phyloP scores from a whole-genome alignment of 2,329 filamentous ascomycete genomes.

The Sarocladium brachiariae region DNA sequence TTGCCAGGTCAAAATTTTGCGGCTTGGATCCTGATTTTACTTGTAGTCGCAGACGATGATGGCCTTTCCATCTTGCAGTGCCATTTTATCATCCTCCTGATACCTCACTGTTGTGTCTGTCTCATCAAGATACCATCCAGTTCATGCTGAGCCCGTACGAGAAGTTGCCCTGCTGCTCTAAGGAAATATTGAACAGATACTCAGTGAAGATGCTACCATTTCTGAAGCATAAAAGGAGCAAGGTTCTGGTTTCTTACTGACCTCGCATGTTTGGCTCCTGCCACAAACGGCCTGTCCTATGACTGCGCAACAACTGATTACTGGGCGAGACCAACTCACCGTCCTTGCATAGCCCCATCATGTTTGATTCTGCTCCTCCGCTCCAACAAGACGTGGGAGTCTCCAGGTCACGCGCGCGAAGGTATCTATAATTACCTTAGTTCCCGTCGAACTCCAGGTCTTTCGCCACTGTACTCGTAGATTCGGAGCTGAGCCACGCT shows the following conservation, averaged over 20 bases:
- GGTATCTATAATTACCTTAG: not conserved
- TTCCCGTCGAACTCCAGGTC: not conserved
- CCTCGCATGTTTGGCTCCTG: too few relatives aligned
- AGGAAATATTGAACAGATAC: not conserved
- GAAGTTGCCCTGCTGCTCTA: too few relatives aligned
- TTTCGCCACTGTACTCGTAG: not conserved
- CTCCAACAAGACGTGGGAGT: not conserved
- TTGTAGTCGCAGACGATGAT: too few relatives aligned
- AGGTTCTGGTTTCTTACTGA: too few relatives aligned
- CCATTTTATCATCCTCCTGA: too few relatives aligned
- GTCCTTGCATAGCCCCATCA: too few relatives aligned
- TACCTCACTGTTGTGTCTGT: not conserved
- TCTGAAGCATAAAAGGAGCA: too few relatives aligned
- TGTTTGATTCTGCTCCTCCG: not conserved
- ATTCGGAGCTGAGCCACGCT: conserved; percentile 8
- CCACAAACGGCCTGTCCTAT: too few relatives aligned
- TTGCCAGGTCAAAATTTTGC: not conserved
- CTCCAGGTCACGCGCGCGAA: too few relatives aligned
- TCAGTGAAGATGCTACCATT: too few relatives aligned
- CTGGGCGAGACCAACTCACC: too few relatives aligned
- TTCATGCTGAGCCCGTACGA: not conserved
- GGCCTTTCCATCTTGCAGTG: not conserved
- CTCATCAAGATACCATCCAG: not conserved
- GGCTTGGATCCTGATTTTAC: not conserved
- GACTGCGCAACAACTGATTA: too few relatives aligned